Conservation (phyloP, 192 early-diverging fungal genomes). For the Rhizoclosmatium sp. region DNA sequence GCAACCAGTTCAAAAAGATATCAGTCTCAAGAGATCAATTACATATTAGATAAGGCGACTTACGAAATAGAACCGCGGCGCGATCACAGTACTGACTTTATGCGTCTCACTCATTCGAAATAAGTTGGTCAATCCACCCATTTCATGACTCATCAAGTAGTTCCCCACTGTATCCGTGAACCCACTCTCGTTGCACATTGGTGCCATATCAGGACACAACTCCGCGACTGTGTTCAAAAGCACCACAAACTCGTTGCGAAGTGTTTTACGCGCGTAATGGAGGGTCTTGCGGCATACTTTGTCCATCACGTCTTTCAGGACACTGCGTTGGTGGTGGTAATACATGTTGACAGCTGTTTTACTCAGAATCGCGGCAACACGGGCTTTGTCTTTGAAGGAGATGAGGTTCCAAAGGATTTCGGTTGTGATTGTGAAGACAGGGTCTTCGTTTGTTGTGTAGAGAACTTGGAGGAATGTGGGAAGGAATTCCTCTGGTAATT, state of each 20-base stretch:
- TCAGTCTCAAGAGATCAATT: neutral
- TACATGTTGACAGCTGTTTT: neutral
- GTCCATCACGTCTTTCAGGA: neutral
- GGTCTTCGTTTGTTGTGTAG: constrained; percentile 1
- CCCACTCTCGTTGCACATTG: neutral
- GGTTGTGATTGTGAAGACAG: neutral
- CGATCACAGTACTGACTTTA: constrained; percentile 1
- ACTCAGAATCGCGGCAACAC: neutral
- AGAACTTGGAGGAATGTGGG: constrained; percentile 15
- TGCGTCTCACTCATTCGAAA: constrained; percentile 3
- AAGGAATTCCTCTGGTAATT: neutral
- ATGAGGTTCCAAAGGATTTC: constrained; percentile 40
- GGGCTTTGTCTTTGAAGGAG: constrained; percentile 9
- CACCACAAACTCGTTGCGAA: constrained; percentile 23
- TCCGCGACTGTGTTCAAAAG: constrained; percentile 5
- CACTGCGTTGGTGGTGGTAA: neutral
- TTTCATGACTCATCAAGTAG: constrained; percentile 33
- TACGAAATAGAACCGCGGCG: constrained; percentile 7
- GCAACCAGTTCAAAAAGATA: neutral
- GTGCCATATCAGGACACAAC: neutral
- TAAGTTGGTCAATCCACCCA: constrained; percentile 19
- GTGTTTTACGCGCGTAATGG: neutral
- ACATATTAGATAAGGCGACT: neutral
- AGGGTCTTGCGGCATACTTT: constrained; percentile 9
- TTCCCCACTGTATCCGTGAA: constrained; percentile 18